phyloP scores from a whole-genome alignment of 192 early-diverging fungal species.

The Rhizophlyctis rosea region DNA sequence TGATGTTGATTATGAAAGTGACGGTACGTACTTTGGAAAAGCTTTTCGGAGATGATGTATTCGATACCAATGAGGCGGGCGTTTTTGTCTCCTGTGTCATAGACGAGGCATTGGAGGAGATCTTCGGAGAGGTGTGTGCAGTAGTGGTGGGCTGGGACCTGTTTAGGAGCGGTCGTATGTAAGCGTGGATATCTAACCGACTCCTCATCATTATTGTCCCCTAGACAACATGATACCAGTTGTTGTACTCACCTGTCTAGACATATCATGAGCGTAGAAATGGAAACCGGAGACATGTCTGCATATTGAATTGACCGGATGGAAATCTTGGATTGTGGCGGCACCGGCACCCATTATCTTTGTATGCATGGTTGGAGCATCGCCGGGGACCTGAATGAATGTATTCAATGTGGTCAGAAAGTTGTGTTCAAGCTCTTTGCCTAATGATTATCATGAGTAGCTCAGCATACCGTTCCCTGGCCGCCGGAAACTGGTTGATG shows the following conservation, averaged over 20 bases:
- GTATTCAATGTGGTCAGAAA: background rate
- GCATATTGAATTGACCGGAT: conserved; percentile 37
- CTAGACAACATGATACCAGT: background rate
- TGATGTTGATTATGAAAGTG: too few species aligned
- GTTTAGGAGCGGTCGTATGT: too few species aligned
- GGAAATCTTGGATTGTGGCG: conserved; percentile 32
- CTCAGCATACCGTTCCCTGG: background rate
- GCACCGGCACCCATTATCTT: conserved; percentile 1
- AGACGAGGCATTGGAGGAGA: conserved; percentile 55
- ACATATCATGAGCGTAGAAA: conserved; percentile 42
- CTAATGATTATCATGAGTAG: background rate
- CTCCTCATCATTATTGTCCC: background rate
- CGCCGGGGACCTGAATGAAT: conserved; percentile 10
- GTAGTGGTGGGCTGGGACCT: conserved; percentile 46
- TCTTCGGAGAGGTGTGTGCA: conserved; percentile 49
- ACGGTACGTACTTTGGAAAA: conserved; percentile 44
- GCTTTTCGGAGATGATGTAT: conserved; percentile 55
- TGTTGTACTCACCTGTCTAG: conserved; percentile 30
- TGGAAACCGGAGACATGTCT: conserved; percentile 45
- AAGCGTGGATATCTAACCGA: too few species aligned
- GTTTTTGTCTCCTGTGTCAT: conserved; percentile 34
- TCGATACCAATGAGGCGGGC: conserved; percentile 56
- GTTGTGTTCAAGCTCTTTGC: background rate
- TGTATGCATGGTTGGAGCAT: background rate
- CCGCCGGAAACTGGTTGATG: background rate